Evolutionary conservation across 345 rosid species (phyloP).

Genomic region (Salix koriyanagi): DNA sequence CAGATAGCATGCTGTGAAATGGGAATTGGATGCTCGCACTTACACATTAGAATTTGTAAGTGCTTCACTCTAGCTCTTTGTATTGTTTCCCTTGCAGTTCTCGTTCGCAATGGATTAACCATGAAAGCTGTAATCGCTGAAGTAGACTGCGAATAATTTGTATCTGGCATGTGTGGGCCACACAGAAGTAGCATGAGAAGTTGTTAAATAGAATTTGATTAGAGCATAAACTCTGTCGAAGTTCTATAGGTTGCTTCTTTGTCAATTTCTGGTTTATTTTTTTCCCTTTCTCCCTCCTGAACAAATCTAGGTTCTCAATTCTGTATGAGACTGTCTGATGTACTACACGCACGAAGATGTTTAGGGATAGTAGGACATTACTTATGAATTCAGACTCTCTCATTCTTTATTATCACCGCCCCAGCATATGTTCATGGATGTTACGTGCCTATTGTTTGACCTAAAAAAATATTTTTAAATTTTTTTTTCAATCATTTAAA

Average conservation of each 20-base stretch:
- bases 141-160: conserved; percentile 1
- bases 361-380: background rate
- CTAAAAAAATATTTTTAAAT: background rate
- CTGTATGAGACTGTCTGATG: background rate
- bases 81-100: background rate
- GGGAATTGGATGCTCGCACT: background rate
- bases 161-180: background rate
- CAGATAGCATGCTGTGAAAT: conserved; percentile 31
- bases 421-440: background rate
- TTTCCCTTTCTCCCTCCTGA: background rate
- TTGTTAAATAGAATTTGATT: background rate
- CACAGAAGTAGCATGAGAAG: background rate
- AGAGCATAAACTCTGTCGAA: background rate
- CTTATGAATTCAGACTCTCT: background rate
- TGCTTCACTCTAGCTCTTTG: background rate
- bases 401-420: too few species aligned
- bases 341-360: background rate
- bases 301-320: background rate
- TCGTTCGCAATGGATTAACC: conserved; percentile 5
- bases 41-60: conserved; percentile 1
- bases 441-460: background rate
- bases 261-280: background rate
- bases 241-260: background rate
- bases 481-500: too few species aligned
- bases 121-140: background rate